phyloP scores from a whole-genome alignment of 768 basidiomycete genomes.

The Roridomyces roridus region DNA sequence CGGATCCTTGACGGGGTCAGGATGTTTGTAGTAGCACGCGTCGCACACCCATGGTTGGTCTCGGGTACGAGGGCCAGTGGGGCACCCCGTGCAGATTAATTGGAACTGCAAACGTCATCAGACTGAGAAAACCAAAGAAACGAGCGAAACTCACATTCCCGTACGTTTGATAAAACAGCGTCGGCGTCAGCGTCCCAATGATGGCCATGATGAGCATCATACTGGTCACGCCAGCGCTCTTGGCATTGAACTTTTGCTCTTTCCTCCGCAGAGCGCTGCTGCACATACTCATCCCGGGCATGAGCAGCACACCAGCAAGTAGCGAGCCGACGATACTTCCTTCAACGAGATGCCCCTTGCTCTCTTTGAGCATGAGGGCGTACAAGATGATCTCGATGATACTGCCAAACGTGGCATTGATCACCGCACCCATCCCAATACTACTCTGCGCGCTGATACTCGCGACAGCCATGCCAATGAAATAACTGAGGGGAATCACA shows the following conservation, averaged over 20 bases:
- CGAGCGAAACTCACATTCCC: conserved; percentile 76
- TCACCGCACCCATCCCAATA: conserved; percentile 99
- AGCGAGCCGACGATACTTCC: conserved; percentile 96
- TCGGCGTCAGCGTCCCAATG: conserved; percentile 93
- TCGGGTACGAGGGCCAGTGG: conserved; percentile 46
- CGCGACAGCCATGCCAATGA: conserved; percentile 99
- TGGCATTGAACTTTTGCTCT: conserved; percentile 99
- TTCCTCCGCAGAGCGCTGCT: conserved; percentile 88
- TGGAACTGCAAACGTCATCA: conserved; percentile 66
- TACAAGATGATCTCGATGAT: conserved; percentile 97
- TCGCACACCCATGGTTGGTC: conserved; percentile 82
- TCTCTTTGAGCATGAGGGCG: conserved; percentile 84
- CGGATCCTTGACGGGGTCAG: conserved; percentile 90
- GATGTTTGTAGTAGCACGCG: conserved; percentile 94
- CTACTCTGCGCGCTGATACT: conserved; percentile 98
- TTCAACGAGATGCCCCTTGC: conserved; percentile 94
- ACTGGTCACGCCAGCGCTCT: conserved; percentile 97
- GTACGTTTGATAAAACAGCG: conserved; percentile 97
- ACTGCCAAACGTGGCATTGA: conserved; percentile 99
- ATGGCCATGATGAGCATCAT: conserved; percentile 99
- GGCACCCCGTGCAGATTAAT: conserved; percentile 84
- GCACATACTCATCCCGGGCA: conserved; percentile 98
- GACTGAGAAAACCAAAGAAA: background rate
- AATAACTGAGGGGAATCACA: conserved; percentile 97
- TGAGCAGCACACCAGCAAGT: conserved; percentile 92